Percentiles rank a stretch among this genome's conserved stretches.
Conservation (phyloP, 805 yeast species). For the Suhomyces emberorum region DNA sequence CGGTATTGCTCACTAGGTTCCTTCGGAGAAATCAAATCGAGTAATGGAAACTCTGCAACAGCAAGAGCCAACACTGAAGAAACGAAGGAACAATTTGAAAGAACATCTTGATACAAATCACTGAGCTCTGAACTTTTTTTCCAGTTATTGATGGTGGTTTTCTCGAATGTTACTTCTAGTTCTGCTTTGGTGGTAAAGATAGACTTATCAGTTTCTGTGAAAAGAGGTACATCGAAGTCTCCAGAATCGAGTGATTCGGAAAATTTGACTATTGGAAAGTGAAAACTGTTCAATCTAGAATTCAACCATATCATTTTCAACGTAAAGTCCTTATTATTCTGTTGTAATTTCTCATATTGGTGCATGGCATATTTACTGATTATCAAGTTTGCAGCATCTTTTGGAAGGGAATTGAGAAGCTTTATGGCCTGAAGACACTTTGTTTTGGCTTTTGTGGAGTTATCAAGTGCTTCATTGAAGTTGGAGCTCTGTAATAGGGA, state of each 20-base stretch:
- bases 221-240: constrained; percentile 3
- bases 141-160: constrained; percentile 3
- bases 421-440: constrained; percentile 23
- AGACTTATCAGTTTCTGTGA: constrained; percentile 1
- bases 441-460: constrained; percentile 14
- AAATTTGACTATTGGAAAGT: constrained; percentile 21
- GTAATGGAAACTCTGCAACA: constrained; percentile 10
- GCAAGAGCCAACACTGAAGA: constrained; percentile 58
- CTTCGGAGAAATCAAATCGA: constrained; percentile 5
- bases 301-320: constrained; percentile 27
- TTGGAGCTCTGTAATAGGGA: constrained; percentile 14
- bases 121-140: not conserved
- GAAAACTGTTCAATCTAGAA: constrained; percentile 15
- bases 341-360: constrained; percentile 16
- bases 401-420: constrained; percentile 18
- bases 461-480: constrained; percentile 14
- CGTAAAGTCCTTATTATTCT: not conserved
- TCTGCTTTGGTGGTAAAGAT: constrained; percentile 3
- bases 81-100: constrained; percentile 75
- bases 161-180: constrained; percentile 3
- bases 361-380: constrained; percentile 18
- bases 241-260: constrained; percentile 1
- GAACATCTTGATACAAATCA: constrained; percentile 44
- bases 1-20: constrained; percentile 28
- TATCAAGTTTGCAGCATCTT: constrained; percentile 1